These are phyloP conservation scores for Microdochium trichocladiopsis DNA, from an alignment of 2,329 filamentous ascomycete species.

Conservation along the genomic window DNA sequence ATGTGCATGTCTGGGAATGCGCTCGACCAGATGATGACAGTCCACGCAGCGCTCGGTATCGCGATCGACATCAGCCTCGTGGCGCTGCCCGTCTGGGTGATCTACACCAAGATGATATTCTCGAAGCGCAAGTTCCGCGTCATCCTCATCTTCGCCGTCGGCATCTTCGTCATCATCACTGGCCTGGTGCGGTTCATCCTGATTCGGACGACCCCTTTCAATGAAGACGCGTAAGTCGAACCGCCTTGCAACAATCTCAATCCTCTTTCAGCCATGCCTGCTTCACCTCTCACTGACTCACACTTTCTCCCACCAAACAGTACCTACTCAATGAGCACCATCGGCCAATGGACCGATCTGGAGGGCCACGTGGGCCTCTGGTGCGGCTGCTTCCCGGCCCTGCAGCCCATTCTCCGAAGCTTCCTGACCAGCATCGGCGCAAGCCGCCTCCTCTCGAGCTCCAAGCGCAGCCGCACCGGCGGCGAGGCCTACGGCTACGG, in stretches of 20 bases:
- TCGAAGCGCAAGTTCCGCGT: slow-evolving; percentile 23
- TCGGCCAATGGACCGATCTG: slow-evolving; percentile 30
- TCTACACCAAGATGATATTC: slow-evolving; percentile 26
- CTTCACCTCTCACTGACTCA: not conserved
- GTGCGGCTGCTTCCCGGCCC: slow-evolving; percentile 30
- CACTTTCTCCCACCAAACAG: slow-evolving; percentile 8
- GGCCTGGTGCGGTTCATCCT: slow-evolving; percentile 29
- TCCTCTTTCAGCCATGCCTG: too few relatives aligned
- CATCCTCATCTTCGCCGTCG: slow-evolving; percentile 27
- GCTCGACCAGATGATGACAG: slow-evolving; percentile 22
- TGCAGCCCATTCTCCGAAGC: slow-evolving; percentile 29
- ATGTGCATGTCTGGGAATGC: slow-evolving; percentile 15
- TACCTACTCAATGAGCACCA: slow-evolving; percentile 27
- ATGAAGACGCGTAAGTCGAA: slow-evolving; percentile 21
- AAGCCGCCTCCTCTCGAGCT: not conserved
- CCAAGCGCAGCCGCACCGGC: not conserved
- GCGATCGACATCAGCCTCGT: slow-evolving; percentile 26
- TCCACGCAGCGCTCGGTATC: slow-evolving; percentile 21
- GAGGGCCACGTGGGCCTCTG: slow-evolving; percentile 35
- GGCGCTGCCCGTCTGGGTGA: slow-evolving; percentile 26
- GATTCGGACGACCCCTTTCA: slow-evolving; percentile 21
- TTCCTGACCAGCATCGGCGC: slow-evolving; percentile 16
- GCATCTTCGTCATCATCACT: slow-evolving; percentile 26
- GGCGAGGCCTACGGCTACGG: not conserved
- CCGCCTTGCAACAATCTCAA: not conserved